Evolutionary conservation across 805 yeast genomes (phyloP).

Genomic region (Barnettozyma siamensis): DNA sequence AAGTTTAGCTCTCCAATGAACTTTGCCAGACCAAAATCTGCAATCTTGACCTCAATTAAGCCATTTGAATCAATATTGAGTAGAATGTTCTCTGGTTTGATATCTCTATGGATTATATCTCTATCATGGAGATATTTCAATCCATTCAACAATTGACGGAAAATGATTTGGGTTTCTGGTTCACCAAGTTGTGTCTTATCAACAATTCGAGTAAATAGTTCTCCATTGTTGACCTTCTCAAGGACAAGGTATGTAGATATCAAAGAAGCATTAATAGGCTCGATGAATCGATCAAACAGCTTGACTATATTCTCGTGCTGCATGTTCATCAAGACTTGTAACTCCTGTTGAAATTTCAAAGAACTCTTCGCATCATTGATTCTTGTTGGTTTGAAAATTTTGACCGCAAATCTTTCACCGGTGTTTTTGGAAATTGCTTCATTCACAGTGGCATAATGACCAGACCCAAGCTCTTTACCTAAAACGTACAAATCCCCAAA

Average conservation of each 20-base stretch:
- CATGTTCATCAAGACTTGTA: slow-evolving; percentile 57
- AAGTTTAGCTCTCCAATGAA: slow-evolving; percentile 64
- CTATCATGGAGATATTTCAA: slow-evolving; percentile 58
- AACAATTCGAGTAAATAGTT: slow-evolving; percentile 66
- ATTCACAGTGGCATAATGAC: slow-evolving; percentile 78
- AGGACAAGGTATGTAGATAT: slow-evolving; percentile 52
- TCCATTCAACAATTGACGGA: slow-evolving; percentile 62
- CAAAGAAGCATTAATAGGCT: slow-evolving; percentile 41
- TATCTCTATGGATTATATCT: slow-evolving; percentile 72
- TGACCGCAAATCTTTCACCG: slow-evolving; percentile 65
- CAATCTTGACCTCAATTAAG: slow-evolving; percentile 59
- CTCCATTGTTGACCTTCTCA: slow-evolving; percentile 73
- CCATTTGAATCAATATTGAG: slow-evolving; percentile 40
- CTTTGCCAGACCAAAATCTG: slow-evolving; percentile 71
- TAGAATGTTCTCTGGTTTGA: slow-evolving; percentile 73
- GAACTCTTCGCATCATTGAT: slow-evolving; percentile 35
- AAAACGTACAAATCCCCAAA: slow-evolving; percentile 47
- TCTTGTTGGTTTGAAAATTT: slow-evolving; percentile 58
- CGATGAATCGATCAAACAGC: slow-evolving; percentile 53
- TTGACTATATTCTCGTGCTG: slow-evolving; percentile 69
- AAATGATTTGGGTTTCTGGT: slow-evolving; percentile 56
- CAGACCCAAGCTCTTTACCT: slow-evolving; percentile 62
- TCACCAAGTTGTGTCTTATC: slow-evolving; percentile 56
- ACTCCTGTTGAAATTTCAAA: slow-evolving; percentile 54
- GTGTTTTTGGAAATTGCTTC: slow-evolving; percentile 55